A percentile compares a stretch with the other conserved stretches of the same genome.
Evolutionary conservation across 345 rosid species (phyloP).

Genomic region (Camelina hispida): DNA sequence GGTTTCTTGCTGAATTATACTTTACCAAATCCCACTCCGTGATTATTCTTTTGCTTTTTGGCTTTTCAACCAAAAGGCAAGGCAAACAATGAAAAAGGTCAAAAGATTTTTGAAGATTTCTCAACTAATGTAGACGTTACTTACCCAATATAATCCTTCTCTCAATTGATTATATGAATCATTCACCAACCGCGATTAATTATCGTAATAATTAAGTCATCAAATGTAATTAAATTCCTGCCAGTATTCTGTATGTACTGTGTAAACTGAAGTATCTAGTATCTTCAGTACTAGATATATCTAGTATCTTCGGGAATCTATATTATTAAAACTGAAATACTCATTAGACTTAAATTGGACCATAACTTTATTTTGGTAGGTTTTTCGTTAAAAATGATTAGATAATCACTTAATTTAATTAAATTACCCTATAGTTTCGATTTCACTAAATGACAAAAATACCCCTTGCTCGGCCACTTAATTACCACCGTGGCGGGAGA

Average conservation of each 20-base stretch:
- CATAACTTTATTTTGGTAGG: too few relatives aligned
- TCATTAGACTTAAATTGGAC: too few relatives aligned
- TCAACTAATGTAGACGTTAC: conserved; percentile 43
- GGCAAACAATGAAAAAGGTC: conserved; percentile 40
- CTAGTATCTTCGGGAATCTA: too few relatives aligned
- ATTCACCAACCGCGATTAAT: conserved; percentile 36
- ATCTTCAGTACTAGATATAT: too few relatives aligned
- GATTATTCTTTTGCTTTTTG: conserved; percentile 43
- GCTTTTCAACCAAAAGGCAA: conserved; percentile 46
- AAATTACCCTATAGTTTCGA: too few relatives aligned
- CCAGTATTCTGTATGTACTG: neutral
- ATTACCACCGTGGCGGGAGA: too few relatives aligned
- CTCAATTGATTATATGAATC: conserved; percentile 23
- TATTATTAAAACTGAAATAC: too few relatives aligned
- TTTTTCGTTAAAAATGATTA: too few relatives aligned
- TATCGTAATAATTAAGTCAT: conserved; percentile 34
- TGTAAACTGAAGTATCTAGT: too few relatives aligned
- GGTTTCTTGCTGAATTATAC: conserved; percentile 35
- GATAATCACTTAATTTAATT: too few relatives aligned
- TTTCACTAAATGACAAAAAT: too few relatives aligned
- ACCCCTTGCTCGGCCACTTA: too few relatives aligned
- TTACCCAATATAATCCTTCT: conserved; percentile 6
- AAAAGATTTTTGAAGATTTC: conserved; percentile 40
- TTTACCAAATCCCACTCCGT: conserved; percentile 46
- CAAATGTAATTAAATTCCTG: neutral